These are phyloP conservation scores for Rubroshorea leprosula DNA, from an alignment of 345 rosid genomes.

Conservation along the genomic window DNA sequence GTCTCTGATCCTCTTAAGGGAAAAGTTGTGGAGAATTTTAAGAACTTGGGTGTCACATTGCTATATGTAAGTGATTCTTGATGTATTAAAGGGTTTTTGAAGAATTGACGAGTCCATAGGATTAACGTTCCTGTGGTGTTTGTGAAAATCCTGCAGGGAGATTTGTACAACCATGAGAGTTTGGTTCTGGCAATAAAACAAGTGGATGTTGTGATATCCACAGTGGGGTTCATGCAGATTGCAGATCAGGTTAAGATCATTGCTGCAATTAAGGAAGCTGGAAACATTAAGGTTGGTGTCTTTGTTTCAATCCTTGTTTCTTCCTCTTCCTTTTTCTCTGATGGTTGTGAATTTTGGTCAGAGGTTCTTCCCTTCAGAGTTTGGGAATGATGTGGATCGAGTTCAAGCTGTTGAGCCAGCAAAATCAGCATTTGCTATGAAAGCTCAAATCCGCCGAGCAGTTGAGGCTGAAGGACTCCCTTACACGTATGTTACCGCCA, in stretches of 20 bases:
- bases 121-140: background rate
- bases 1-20: conserved; percentile 52
- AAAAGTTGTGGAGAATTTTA: conserved; percentile 43
- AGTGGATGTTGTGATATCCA: conserved; percentile 77
- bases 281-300: conserved; percentile 59
- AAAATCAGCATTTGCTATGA: conserved; percentile 30
- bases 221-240: conserved; percentile 42
- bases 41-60: conserved; percentile 49
- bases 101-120: too few relatives aligned
- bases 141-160: conserved; percentile 34
- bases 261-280: conserved; percentile 81
- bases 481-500: conserved; percentile 40
- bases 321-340: background rate
- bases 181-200: conserved; percentile 65
- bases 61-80: conserved; percentile 43
- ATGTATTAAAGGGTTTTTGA: too few relatives aligned
- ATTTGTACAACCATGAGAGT: conserved; percentile 56
- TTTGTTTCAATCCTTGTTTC: background rate
- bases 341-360: conserved; percentile 2
- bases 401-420: conserved; percentile 52
- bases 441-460: conserved; percentile 45
- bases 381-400: conserved; percentile 55
- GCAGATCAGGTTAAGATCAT: conserved; percentile 73
- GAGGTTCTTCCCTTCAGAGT: conserved; percentile 76
- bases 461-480: conserved; percentile 57